Conservation (phyloP, 2,329 filamentous ascomycete genomes). For the Akanthomyces uredinophilus region DNA sequence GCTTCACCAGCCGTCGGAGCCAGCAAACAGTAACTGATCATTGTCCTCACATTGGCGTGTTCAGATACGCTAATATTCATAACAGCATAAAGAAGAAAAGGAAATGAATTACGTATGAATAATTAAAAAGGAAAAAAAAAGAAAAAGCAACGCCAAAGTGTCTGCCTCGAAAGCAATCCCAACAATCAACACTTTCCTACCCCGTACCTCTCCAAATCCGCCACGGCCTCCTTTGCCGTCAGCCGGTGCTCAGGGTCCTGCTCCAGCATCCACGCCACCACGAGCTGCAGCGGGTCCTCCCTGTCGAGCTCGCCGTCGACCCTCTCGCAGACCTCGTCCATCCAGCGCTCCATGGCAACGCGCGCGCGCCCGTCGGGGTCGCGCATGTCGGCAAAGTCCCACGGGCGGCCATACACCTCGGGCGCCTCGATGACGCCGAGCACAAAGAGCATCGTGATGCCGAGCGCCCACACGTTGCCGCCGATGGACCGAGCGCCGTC, state of each 20-base stretch:
- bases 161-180: background rate
- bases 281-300: background rate
- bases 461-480: conserved; percentile 16
- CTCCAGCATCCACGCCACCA: conserved; percentile 7
- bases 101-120: too few relatives aligned
- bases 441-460: conserved; percentile 17
- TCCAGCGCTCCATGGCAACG: conserved; percentile 1
- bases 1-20: background rate
- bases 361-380: background rate
- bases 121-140: too few relatives aligned
- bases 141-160: background rate
- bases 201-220: background rate
- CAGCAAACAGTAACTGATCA: background rate
- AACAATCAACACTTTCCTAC: background rate
- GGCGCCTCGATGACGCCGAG: conserved; percentile 3
- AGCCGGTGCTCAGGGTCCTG: background rate
- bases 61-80: too few relatives aligned
- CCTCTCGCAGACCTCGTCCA: background rate
- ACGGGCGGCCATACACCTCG: background rate
- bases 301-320: background rate
- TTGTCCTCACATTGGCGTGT: too few relatives aligned
- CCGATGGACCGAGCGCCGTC: background rate
- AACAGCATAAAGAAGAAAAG: too few relatives aligned
- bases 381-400: background rate
- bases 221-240: background rate